Conservation (phyloP, 2,329 filamentous ascomycete species). For the Dothiorella sarmentorum region DNA sequence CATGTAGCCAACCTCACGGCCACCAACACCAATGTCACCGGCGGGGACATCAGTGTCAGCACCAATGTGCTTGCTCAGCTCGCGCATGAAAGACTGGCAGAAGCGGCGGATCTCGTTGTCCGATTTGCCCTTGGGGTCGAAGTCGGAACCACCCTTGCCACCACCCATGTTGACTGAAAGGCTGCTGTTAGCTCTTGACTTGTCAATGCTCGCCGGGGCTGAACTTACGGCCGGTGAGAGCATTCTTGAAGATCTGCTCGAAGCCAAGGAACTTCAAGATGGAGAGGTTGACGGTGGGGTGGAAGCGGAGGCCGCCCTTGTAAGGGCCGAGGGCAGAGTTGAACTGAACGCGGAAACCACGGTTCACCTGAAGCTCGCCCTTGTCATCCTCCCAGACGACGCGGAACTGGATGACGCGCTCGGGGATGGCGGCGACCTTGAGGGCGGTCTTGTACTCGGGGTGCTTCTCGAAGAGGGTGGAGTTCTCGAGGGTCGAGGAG, state of each 20-base stretch:
- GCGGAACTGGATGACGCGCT: constrained; percentile 95
- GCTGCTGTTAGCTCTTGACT: constrained; percentile 7
- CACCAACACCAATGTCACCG: constrained; percentile 91
- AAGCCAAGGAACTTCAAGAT: constrained; percentile 96
- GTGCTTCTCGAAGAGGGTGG: constrained; percentile 86
- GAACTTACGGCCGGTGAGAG: constrained; percentile 78
- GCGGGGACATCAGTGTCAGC: constrained; percentile 94
- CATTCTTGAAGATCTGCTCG: constrained; percentile 99
- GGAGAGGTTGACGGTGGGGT: constrained; percentile 77
- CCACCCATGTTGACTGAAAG: constrained; percentile 81
- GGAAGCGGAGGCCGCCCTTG: constrained; percentile 95
- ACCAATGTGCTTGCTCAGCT: constrained; percentile 93
- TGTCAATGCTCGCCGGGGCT: no score
- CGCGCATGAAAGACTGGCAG: constrained; percentile 93
- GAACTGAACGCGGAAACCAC: constrained; percentile 95
- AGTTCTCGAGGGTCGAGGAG: constrained; percentile 89
- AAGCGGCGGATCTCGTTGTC: constrained; percentile 97
- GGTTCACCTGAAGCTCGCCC: constrained; percentile 84
- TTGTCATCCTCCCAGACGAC: constrained; percentile 96
- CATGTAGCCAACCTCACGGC: constrained; percentile 89
- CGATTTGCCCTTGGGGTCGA: constrained; percentile 97
- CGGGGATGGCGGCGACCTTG: constrained; percentile 81
- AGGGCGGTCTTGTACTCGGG: constrained; percentile 93
- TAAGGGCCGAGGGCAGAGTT: constrained; percentile 96
- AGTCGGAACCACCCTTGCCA: constrained; percentile 96